These are phyloP conservation scores for Copromyces sp. DNA, from an alignment of 495 filamentous ascomycete genomes.

Conservation along the genomic window DNA sequence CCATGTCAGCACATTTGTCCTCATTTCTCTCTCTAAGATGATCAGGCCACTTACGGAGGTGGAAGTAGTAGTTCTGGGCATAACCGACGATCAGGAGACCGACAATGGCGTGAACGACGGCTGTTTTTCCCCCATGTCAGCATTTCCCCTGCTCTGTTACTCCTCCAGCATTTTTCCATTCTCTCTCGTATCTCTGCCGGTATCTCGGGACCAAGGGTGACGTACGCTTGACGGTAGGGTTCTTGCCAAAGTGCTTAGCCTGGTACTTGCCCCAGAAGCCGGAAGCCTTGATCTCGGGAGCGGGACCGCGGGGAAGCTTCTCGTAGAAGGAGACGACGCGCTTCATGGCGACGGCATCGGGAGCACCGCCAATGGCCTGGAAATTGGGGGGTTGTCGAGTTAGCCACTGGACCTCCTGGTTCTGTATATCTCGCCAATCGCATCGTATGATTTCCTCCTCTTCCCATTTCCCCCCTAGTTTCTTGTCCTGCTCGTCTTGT, in stretches of 20 bases:
- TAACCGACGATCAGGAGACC: constrained; percentile 72
- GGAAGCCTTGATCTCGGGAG: constrained; percentile 66
- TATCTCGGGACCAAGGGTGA: constrained; percentile 11
- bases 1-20: neutral
- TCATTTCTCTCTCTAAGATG: neutral
- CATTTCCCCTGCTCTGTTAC: neutral
- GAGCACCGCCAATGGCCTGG: constrained; percentile 81
- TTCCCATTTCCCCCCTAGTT: neutral
- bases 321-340: constrained; percentile 97
- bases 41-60: constrained; percentile 62
- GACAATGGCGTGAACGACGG: constrained; percentile 75
- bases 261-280: constrained; percentile 83
- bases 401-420: constrained; percentile 18
- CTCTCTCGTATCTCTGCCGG: neutral
- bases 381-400: constrained; percentile 8
- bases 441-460: neutral
- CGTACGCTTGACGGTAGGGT: constrained; percentile 78
- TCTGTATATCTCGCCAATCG: neutral
- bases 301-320: constrained; percentile 83
- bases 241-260: constrained; percentile 90
- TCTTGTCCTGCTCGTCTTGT: neutral
- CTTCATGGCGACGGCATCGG: constrained; percentile 92
- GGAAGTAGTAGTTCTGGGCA: constrained; percentile 98
- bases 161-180: no score
- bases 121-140: constrained; percentile 38